A percentile compares a stretch with the other conserved stretches of the same genome.
Evolutionary conservation across 805 yeast species (phyloP).

Genomic region (Myxozyma neotropica): DNA sequence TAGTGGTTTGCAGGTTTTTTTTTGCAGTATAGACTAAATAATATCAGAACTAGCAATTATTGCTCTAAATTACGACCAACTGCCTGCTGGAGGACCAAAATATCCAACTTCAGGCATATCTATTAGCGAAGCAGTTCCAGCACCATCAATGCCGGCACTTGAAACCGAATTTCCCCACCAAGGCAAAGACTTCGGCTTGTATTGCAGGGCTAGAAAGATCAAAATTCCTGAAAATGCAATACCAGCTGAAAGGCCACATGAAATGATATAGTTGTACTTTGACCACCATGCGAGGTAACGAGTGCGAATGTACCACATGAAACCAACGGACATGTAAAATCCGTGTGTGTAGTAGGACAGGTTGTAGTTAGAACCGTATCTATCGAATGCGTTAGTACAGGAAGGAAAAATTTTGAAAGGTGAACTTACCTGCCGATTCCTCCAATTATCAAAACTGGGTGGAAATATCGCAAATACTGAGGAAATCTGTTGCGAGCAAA

Average conservation of each 20-base stretch:
- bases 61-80: no score
- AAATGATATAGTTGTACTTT: slow-evolving; percentile 66
- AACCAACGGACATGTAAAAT: slow-evolving; percentile 61
- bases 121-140: background rate
- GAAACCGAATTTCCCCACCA: slow-evolving; percentile 67
- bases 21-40: no score
- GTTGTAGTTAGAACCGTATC: slow-evolving; percentile 47
- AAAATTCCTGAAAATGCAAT: slow-evolving; percentile 63
- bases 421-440: slow-evolving; percentile 11
- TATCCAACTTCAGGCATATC: slow-evolving; percentile 18
- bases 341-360: slow-evolving; percentile 78
- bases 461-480: slow-evolving; percentile 48
- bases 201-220: slow-evolving; percentile 55
- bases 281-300: slow-evolving; percentile 72
- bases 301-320: slow-evolving; percentile 59
- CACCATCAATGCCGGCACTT: slow-evolving; percentile 19
- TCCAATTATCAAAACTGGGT: slow-evolving; percentile 66
- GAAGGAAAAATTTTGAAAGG: background rate
- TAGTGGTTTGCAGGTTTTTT: no score
- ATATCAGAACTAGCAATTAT: no score
- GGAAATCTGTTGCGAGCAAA: slow-evolving; percentile 12
- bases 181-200: slow-evolving; percentile 44
- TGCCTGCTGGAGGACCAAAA: slow-evolving; percentile 15
- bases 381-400: background rate
- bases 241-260: slow-evolving; percentile 68